Conservation (phyloP, 2,329 filamentous ascomycete species). For the Arthroderma sp. region DNA sequence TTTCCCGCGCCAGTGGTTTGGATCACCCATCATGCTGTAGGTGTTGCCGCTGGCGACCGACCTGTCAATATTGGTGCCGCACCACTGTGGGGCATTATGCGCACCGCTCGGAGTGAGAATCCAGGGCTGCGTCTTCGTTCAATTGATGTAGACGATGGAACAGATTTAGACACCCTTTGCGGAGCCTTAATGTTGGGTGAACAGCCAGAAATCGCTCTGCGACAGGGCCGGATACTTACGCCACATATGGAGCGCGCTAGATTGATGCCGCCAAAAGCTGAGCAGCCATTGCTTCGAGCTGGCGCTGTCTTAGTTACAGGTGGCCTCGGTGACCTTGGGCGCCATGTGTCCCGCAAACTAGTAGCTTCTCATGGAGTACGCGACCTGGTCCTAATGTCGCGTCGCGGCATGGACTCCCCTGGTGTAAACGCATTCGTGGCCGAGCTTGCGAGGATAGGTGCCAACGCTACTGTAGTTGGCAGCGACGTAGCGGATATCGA, state of each 20-base stretch:
- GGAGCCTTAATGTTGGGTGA: not conserved
- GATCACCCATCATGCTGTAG: conserved; percentile 3
- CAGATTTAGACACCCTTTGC: not conserved
- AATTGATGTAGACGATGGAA: conserved; percentile 4
- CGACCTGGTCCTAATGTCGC: conserved; percentile 20
- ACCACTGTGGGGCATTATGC: conserved; percentile 3
- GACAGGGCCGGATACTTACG: not conserved
- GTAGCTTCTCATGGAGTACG: conserved; percentile 13
- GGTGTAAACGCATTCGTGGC: conserved; percentile 5
- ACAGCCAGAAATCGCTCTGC: not conserved
- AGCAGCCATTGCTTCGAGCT: not conserved
- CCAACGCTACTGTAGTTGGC: conserved; percentile 4
- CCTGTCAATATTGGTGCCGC: not conserved
- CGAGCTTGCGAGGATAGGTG: conserved; percentile 6
- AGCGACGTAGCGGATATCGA: conserved; percentile 9
- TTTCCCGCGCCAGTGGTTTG: conserved; percentile 5
- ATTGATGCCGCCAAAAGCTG: not conserved
- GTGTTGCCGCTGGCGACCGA: not conserved
- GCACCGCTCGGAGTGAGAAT: conserved; percentile 3
- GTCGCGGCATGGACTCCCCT: conserved; percentile 8
- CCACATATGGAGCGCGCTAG: not conserved
- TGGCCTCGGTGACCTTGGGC: conserved; percentile 6
- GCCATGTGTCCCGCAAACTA: conserved; percentile 2
- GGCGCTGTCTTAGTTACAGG: conserved; percentile 1
- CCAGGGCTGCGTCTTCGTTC: conserved; percentile 1